Conservation (phyloP, 345 rosid species). For the Citrus cavaleriei region DNA sequence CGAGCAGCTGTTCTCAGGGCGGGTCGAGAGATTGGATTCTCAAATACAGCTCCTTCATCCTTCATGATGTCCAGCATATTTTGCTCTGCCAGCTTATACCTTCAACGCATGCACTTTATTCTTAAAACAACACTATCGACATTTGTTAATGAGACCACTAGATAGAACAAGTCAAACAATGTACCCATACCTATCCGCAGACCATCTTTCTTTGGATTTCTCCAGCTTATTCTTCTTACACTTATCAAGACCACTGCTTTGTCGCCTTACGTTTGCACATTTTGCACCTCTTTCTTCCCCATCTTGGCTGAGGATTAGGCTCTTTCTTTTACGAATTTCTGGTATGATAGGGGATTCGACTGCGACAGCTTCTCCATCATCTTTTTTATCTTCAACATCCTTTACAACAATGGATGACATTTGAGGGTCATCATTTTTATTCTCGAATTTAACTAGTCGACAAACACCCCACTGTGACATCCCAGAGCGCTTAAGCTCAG, state of each 20-base stretch:
- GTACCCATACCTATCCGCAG: slow-evolving; percentile 52
- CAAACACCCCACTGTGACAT: slow-evolving; percentile 43
- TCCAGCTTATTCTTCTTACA: slow-evolving; percentile 25
- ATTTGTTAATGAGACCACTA: neutral
- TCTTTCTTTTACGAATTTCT: slow-evolving; percentile 38
- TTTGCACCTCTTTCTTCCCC: slow-evolving; percentile 26
- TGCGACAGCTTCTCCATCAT: slow-evolving; percentile 25
- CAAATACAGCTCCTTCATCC: slow-evolving; percentile 71
- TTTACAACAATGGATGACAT: slow-evolving; percentile 24
- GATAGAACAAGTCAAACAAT: slow-evolving; percentile 8
- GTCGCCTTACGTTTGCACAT: slow-evolving; percentile 7
- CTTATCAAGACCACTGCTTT: slow-evolving; percentile 10
- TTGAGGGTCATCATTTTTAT: slow-evolving; percentile 16
- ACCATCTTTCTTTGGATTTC: slow-evolving; percentile 47
- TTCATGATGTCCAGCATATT: slow-evolving; percentile 63
- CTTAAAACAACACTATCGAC: neutral
- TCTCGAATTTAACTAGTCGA: slow-evolving; percentile 21
- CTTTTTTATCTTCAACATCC: slow-evolving; percentile 32
- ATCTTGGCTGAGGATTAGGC: slow-evolving; percentile 16
- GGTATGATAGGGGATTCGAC: slow-evolving; percentile 21
- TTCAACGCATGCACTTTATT: slow-evolving; percentile 23
- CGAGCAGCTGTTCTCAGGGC: slow-evolving; percentile 65
- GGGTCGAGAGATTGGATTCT: slow-evolving; percentile 56
- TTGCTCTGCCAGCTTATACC: slow-evolving; percentile 68
- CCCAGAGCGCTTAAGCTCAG: slow-evolving; percentile 32